A percentile compares a stretch with the other conserved stretches of the same genome.
Conservation (phyloP, 2,329 filamentous ascomycete genomes). For the Fusarium marasasianum region DNA sequence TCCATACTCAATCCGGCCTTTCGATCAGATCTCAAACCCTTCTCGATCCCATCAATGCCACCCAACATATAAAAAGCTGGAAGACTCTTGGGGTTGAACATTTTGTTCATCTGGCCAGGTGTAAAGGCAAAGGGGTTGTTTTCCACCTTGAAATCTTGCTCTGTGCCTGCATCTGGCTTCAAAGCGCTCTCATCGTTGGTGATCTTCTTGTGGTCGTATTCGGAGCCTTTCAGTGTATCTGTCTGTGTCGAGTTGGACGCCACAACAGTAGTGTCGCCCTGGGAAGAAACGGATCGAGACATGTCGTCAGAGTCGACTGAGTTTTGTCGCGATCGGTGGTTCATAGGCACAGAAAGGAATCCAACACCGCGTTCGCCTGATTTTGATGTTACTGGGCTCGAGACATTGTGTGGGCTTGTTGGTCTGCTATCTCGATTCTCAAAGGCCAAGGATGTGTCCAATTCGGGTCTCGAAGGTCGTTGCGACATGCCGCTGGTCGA, state of each 20-base stretch:
- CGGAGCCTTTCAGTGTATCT: constrained; percentile 50
- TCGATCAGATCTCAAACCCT: constrained; percentile 78
- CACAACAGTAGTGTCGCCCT: constrained; percentile 70
- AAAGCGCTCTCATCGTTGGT: constrained; percentile 75
- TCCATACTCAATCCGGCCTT: constrained; percentile 79
- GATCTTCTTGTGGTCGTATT: constrained; percentile 62
- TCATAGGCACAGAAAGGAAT: constrained; percentile 74
- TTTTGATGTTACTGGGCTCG: constrained; percentile 62
- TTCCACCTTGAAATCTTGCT: constrained; percentile 77
- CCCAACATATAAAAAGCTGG: constrained; percentile 84
- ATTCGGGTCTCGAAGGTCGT: constrained; percentile 50
- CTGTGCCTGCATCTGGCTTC: constrained; percentile 78
- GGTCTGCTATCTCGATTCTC: constrained; percentile 74
- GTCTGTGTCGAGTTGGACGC: constrained; percentile 55
- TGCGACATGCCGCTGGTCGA: constrained; percentile 36
- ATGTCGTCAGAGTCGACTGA: constrained; percentile 75
- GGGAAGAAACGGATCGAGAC: constrained; percentile 66
- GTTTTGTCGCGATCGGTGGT: constrained; percentile 68
- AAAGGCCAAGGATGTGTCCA: constrained; percentile 67
- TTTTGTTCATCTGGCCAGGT: constrained; percentile 84
- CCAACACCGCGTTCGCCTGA: constrained; percentile 58
- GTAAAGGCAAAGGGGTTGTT: constrained; percentile 88
- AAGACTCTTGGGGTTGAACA: constrained; percentile 89
- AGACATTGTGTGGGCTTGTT: constrained; percentile 78
- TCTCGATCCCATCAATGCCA: constrained; percentile 80